Evolutionary conservation across 1,284 basidiomycete species (phyloP).

Genomic region (Moniliophthora roreri): DNA sequence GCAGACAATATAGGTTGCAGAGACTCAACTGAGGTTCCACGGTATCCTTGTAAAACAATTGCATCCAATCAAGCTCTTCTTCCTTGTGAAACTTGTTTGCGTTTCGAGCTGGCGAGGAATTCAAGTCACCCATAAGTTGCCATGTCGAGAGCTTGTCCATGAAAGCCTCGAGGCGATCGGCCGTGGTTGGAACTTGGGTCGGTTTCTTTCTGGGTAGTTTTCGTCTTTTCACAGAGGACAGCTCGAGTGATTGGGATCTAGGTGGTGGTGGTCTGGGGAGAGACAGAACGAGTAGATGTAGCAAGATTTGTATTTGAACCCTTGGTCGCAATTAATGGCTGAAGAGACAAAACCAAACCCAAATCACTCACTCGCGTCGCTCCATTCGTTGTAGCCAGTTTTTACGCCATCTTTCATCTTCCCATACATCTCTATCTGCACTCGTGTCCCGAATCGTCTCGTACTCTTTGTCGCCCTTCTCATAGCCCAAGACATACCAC

Average conservation of each 20-base stretch:
- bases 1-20: neutral
- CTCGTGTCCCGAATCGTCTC: conserved; percentile 26
- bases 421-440: conserved; percentile 34
- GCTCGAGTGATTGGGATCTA: conserved; percentile 21
- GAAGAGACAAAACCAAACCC: conserved; percentile 1
- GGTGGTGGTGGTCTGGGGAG: conserved; percentile 45
- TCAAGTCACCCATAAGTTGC: conserved; percentile 56
- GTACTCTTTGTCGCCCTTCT: conserved; percentile 41
- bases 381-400: conserved; percentile 65
- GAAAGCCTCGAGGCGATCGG: conserved; percentile 63
- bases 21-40: conserved; percentile 59
- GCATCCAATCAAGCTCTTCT: conserved; percentile 69
- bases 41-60: conserved; percentile 62
- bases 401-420: conserved; percentile 51
- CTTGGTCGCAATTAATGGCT: conserved; percentile 34
- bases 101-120: conserved; percentile 20
- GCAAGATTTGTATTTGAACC: conserved; percentile 69
- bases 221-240: conserved; percentile 34
- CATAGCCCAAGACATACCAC: conserved; percentile 67
- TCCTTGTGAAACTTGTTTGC: conserved; percentile 11
- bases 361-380: conserved; percentile 62
- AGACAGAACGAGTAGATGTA: conserved; percentile 64
- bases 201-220: conserved; percentile 29
- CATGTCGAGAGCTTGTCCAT: conserved; percentile 78
- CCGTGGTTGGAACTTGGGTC: conserved; percentile 26